Evolutionary conservation across 1,139 yeast genomes (phyloP).

Genomic region (Tardiomyces digboiensis): DNA sequence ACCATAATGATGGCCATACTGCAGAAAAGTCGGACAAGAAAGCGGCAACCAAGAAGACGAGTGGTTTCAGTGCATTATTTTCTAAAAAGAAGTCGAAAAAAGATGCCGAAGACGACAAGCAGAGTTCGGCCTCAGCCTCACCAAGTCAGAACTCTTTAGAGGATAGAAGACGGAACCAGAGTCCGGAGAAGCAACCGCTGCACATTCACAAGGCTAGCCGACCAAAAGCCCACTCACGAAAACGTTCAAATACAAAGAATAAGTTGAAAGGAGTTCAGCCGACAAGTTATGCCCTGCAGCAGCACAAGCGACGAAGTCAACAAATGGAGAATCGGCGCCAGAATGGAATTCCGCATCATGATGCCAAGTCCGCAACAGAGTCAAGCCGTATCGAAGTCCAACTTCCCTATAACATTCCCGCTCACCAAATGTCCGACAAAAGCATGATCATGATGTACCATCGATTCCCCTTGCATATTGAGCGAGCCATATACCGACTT

Average conservation of each 20-base stretch:
- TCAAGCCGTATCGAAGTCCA: constrained; percentile 16
- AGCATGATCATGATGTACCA: constrained; percentile 30
- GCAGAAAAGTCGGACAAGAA: background rate
- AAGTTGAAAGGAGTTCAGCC: background rate
- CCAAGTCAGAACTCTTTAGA: background rate
- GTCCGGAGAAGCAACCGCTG: background rate
- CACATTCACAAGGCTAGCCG: background rate
- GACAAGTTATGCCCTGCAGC: constrained; percentile 3
- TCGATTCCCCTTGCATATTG: constrained; percentile 90
- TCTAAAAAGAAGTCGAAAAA: constrained; percentile 1
- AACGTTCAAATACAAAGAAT: background rate
- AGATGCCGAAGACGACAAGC: background rate
- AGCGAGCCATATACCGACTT: constrained; percentile 86
- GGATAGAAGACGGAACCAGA: background rate
- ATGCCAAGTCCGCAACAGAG: background rate
- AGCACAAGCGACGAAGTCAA: constrained; percentile 6
- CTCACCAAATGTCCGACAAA: constrained; percentile 28
- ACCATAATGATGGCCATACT: too few relatives aligned
- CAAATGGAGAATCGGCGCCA: constrained; percentile 5
- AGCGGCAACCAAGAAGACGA: background rate
- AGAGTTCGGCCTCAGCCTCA: background rate
- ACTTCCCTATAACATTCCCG: constrained; percentile 29
- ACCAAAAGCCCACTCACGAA: background rate
- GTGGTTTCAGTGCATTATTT: background rate
- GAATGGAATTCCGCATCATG: constrained; percentile 1